phyloP scores from a whole-genome alignment of 192 early-diverging fungal species.

The Backusella luteola region DNA sequence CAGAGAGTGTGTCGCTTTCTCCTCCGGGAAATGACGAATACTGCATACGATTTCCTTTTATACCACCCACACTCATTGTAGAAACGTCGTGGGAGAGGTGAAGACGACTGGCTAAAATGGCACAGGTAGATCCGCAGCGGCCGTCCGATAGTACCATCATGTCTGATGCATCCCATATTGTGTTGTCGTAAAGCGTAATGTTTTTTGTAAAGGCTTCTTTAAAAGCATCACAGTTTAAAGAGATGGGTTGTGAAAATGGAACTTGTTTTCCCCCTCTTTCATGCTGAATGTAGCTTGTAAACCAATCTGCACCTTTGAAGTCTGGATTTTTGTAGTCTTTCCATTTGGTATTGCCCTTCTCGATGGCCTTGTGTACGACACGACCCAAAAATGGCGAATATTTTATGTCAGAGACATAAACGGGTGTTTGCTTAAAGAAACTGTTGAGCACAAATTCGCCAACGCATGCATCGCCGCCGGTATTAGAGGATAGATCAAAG shows the following conservation, averaged over 20 bases:
- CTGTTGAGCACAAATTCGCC: slow-evolving; percentile 36
- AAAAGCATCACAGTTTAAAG: slow-evolving; percentile 28
- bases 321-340: slow-evolving; percentile 21
- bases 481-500: slow-evolving; percentile 30
- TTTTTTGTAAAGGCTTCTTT: slow-evolving; percentile 1
- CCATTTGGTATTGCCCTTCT: slow-evolving; percentile 23
- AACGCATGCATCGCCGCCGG: slow-evolving; percentile 33
- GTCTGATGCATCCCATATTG: slow-evolving; percentile 17
- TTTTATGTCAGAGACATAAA: slow-evolving; percentile 35
- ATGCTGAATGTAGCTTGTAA: slow-evolving; percentile 12
- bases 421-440: slow-evolving; percentile 21
- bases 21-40: slow-evolving; percentile 37
- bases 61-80: slow-evolving; percentile 28
- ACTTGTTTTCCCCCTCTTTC: slow-evolving; percentile 17
- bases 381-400: slow-evolving; percentile 21
- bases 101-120: slow-evolving; percentile 31
- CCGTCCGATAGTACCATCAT: slow-evolving; percentile 32
- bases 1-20: slow-evolving; percentile 31
- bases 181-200: slow-evolving; percentile 10
- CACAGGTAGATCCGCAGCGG: slow-evolving; percentile 36
- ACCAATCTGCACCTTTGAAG: slow-evolving; percentile 27
- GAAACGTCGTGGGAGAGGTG: slow-evolving; percentile 27
- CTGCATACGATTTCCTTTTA: slow-evolving; percentile 34
- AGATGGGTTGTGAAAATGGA: slow-evolving; percentile 29
- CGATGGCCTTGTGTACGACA: slow-evolving; percentile 22